A percentile compares a stretch with the other conserved stretches of the same genome.
phyloP scores from a whole-genome alignment of 2,329 filamentous ascomycete species.

The Trichoderma brevicompactum region DNA sequence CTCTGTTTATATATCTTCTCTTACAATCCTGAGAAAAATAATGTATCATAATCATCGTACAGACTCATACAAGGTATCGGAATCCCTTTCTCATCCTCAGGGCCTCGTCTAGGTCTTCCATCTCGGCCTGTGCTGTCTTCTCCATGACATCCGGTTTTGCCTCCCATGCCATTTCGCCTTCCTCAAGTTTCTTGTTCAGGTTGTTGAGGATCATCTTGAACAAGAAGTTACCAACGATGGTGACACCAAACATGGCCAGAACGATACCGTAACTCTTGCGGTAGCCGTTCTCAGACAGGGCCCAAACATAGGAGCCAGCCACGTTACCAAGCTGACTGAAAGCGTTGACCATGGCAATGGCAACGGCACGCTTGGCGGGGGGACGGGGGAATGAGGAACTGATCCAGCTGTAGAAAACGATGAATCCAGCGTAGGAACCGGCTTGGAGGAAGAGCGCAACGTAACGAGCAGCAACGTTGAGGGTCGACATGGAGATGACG shows the following conservation, averaged over 20 bases:
- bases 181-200: constrained; percentile 54
- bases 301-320: constrained; percentile 67
- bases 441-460: constrained; percentile 64
- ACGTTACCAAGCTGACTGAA: constrained; percentile 62
- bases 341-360: constrained; percentile 64
- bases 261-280: constrained; percentile 69
- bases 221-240: constrained; percentile 55
- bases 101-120: constrained; percentile 50
- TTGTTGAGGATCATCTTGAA: constrained; percentile 53
- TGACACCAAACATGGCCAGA: constrained; percentile 65
- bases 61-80: constrained; percentile 49
- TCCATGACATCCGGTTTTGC: constrained; percentile 45
- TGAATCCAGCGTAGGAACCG: constrained; percentile 61
- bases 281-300: constrained; percentile 62
- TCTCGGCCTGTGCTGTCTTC: constrained; percentile 47
- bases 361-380: constrained; percentile 64
- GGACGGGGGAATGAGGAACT: constrained; percentile 61
- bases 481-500: constrained; percentile 62
- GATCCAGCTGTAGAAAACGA: constrained; percentile 64
- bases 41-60: constrained; percentile 2
- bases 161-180: constrained; percentile 47
- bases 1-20: neutral
- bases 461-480: constrained; percentile 61
- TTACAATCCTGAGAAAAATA: neutral
- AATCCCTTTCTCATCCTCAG: constrained; percentile 53